These are phyloP conservation scores for Solanum etuberosum DNA, from an alignment of 257 asterid genomes.

Conservation along the genomic window DNA sequence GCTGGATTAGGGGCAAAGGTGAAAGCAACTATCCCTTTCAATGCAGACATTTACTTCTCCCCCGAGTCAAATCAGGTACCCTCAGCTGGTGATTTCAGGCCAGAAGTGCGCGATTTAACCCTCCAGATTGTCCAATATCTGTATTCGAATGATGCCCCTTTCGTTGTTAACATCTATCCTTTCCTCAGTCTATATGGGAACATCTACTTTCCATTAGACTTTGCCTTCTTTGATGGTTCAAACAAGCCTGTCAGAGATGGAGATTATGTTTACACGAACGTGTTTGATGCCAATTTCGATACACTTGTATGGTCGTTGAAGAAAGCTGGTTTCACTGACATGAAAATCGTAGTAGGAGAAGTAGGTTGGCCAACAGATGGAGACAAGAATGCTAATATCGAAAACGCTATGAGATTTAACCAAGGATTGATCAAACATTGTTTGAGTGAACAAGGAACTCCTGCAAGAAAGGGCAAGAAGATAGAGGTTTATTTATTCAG, in stretches of 20 bases:
- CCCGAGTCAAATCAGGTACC: constrained; percentile 8
- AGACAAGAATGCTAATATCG: constrained; percentile 9
- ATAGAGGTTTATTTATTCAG: constrained; percentile 22
- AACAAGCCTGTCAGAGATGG: constrained; percentile 14
- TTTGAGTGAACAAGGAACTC: constrained; percentile 16
- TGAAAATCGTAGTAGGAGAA: constrained; percentile 18
- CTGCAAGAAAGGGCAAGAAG: constrained; percentile 6
- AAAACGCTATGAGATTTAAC: constrained; percentile 16
- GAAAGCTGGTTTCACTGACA: constrained; percentile 14
- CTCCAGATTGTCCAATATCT: constrained; percentile 14
- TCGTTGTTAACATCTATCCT: neutral
- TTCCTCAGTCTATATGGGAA: constrained; percentile 7
- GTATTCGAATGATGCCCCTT: constrained; percentile 6
- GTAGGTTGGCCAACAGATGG: constrained; percentile 10
- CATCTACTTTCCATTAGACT: constrained; percentile 15
- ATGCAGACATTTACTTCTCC: constrained; percentile 19
- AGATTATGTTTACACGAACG: constrained; percentile 9
- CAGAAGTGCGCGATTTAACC: constrained; percentile 10
- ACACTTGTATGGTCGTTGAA: constrained; percentile 22
- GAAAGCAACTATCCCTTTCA: constrained; percentile 17
- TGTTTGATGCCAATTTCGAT: constrained; percentile 9
- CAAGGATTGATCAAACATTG: constrained; percentile 16
- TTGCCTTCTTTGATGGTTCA: constrained; percentile 20
- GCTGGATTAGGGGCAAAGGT: constrained; percentile 19
- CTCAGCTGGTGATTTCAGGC: constrained; percentile 16